Conservation (phyloP, 352 stramenopile species). For the Phytophthora fragariae region DNA sequence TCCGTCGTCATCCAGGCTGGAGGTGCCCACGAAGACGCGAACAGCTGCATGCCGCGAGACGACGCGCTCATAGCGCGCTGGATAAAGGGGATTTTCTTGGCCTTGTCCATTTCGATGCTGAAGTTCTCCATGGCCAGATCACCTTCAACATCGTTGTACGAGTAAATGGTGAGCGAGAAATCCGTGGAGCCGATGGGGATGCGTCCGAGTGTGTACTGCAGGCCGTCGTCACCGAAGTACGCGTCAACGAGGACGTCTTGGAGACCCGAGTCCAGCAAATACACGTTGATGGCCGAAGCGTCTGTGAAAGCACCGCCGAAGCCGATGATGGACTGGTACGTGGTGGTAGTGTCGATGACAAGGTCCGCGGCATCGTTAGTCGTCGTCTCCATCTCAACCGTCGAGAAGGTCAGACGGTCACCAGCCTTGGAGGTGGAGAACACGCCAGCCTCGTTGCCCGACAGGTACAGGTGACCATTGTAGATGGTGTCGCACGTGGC, state of each 20-base stretch:
- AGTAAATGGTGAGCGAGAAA: slow-evolving; percentile 90
- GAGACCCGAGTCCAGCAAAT: slow-evolving; percentile 58
- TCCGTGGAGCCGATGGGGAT: slow-evolving; percentile 89
- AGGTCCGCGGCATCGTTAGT: slow-evolving; percentile 43
- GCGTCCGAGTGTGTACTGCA: slow-evolving; percentile 87
- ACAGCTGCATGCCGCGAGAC: slow-evolving; percentile 64
- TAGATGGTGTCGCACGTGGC: slow-evolving; percentile 61
- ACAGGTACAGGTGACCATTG: slow-evolving; percentile 54
- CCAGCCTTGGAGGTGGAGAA: slow-evolving; percentile 62
- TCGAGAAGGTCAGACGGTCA: slow-evolving; percentile 56
- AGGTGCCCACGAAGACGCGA: slow-evolving; percentile 81
- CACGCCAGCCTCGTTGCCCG: slow-evolving; percentile 48
- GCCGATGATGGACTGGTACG: slow-evolving; percentile 85
- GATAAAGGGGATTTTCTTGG: slow-evolving; percentile 81
- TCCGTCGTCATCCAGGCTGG: slow-evolving; percentile 88
- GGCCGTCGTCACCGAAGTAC: slow-evolving; percentile 81
- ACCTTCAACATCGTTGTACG: slow-evolving; percentile 83
- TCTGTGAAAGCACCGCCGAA: slow-evolving; percentile 93
- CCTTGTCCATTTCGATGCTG: slow-evolving; percentile 85
- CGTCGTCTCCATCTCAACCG: slow-evolving; percentile 29
- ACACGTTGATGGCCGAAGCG: slow-evolving; percentile 80
- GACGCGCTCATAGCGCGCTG: slow-evolving; percentile 57
- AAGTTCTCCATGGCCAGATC: slow-evolving; percentile 87
- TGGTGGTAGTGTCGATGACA: slow-evolving; percentile 55
- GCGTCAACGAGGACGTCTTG: slow-evolving; percentile 79